These are phyloP conservation scores for Saccharomyces hybrid DNA, from an alignment of 1,139 yeast genomes.

Conservation along the genomic window DNA sequence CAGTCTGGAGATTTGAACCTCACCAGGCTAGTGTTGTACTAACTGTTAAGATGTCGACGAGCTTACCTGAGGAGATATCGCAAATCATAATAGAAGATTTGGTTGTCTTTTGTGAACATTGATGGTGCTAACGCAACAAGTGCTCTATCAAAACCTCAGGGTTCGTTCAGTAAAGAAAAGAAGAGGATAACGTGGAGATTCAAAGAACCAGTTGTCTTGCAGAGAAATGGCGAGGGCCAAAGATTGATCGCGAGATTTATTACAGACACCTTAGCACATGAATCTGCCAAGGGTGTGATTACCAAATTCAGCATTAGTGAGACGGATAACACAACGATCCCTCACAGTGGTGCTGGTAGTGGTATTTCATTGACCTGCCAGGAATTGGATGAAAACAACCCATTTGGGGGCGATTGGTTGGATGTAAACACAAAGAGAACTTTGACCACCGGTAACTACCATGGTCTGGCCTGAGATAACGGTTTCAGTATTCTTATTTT, in stretches of 20 bases:
- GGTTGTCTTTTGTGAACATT: constrained; percentile 60
- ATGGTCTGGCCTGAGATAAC: constrained; percentile 23
- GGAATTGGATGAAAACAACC: constrained; percentile 33
- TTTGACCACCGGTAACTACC: constrained; percentile 34
- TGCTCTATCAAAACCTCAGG: constrained; percentile 86
- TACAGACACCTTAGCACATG: constrained; percentile 55
- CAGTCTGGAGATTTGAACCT: constrained; percentile 82
- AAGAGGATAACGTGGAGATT: constrained; percentile 83
- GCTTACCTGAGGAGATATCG: constrained; percentile 40
- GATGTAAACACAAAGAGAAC: constrained; percentile 30
- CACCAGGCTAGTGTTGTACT: constrained; percentile 81
- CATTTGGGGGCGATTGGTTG: constrained; percentile 34
- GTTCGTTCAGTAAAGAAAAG: constrained; percentile 76
- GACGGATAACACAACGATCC: constrained; percentile 12
- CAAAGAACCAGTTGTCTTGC: constrained; percentile 38
- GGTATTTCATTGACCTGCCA: constrained; percentile 30
- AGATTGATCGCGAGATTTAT: constrained; percentile 65
- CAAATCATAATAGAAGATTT: constrained; percentile 49
- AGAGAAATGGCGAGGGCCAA: constrained; percentile 39
- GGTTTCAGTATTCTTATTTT: neutral
- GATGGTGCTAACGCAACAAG: constrained; percentile 45
- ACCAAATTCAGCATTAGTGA: constrained; percentile 47
- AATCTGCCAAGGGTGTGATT: constrained; percentile 64
- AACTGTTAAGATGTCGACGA: constrained; percentile 41
- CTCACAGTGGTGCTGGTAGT: constrained; percentile 24